Conservation (phyloP, 208 protist species). For the Trichomonas tenax region DNA sequence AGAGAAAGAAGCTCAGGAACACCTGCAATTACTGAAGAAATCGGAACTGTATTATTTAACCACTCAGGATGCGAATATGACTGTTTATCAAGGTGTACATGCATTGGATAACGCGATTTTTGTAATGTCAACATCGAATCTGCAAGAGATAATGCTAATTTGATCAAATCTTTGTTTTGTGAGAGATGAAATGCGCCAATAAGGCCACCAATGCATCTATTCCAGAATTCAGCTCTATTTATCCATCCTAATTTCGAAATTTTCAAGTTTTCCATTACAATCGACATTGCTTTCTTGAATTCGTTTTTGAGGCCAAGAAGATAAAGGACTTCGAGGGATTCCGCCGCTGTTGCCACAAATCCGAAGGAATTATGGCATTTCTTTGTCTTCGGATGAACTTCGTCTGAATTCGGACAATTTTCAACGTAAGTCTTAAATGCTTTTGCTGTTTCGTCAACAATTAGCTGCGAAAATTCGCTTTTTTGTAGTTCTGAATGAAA, state of each 20-base stretch:
- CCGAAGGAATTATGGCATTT: background rate
- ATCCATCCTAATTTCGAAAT: background rate
- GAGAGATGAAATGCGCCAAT: background rate
- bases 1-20: background rate
- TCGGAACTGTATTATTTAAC: background rate
- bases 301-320: background rate
- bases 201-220: background rate
- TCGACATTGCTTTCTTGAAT: background rate
- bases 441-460: background rate
- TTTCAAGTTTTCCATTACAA: background rate
- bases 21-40: background rate
- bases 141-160: background rate
- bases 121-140: background rate
- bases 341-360: background rate
- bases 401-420: background rate
- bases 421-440: background rate
- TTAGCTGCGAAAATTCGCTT: background rate
- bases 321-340: background rate
- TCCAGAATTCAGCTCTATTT: background rate
- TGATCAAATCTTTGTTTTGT: background rate
- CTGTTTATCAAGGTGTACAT: background rate
- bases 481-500: background rate
- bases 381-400: background rate
- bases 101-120: background rate
- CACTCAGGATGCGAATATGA: background rate